Evolutionary conservation across 768 basidiomycete species (phyloP), one percentile per base, ranked within the genome.

Genomic region (Leucocoprinus sp.): DNA sequence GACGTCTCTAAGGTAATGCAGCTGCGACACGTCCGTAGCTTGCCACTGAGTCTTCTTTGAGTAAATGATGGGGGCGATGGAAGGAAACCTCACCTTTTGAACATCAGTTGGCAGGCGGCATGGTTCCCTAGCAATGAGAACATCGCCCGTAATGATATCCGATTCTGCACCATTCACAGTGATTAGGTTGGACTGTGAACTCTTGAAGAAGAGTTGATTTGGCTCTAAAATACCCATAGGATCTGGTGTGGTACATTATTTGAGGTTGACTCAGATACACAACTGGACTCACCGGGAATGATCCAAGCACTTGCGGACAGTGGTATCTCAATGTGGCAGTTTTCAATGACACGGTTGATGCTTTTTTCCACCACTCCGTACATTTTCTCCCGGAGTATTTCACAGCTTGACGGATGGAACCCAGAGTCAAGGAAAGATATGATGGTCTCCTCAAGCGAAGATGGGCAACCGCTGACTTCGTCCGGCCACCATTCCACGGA

Each of bases 401-500:
- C 59, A 38, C 69, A 75, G 2, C 53, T 59, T 31, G 64, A 47
- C 0, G 82, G 82, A 4, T 55, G 63, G 52, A 86, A 84, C 0
- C 81, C 80, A 8, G 77, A 57, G 55, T 77, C 79, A 1, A 84
- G 57, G 15, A 84, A 61, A 4, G 60, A 61, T 67, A 84, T 64
- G 19, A 71, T 62, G 0, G 80, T 83, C 56, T 86, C 83, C 52
- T 78, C 80, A 3, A 84, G 62, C 17, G 67, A 61, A 1, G 81
- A 81, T 0, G 83, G 83, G 33, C 68, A 70, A 2, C 75, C 82
- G 39, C 79, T 80, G 23, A 76, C 62, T 18, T 76, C 69, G 49
- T 85, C 82, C n/a, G 63, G 65, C 80, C 80, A 84, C 80, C 82
- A 84, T 1, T 82, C 78, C 15, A 65, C 62, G n/a, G 81, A 82